Base-by-base conservation (phyloP, 78 protist species). In the Protostelium mycophagum region DNA sequence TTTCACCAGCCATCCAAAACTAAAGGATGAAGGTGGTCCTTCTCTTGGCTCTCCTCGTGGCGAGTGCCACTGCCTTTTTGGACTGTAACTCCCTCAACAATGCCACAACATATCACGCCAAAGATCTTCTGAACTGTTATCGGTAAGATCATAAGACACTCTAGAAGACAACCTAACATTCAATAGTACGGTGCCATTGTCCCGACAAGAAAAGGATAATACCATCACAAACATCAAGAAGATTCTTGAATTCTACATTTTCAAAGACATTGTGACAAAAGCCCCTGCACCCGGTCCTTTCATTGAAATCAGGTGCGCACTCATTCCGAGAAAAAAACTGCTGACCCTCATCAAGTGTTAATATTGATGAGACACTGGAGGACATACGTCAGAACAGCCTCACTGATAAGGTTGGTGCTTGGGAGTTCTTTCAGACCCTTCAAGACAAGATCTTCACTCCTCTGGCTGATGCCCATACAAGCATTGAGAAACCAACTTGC, bases 381-480 rank as follows among this genome's bases (percentile, higher is more conserved):
- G 73, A 51, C 16, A 51, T 51, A 5, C 5, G 73, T 25, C 5
- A 51, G 16, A 25, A 5, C 31, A 51, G 31, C 73, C 31, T 16
- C 73, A 25, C 73, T 16, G 73, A 51, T 16, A 25, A 5, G 31
- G 16, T 51, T 16, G 73, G 73, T 51, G 73, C 73, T 51, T 51
- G 73, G 73, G 73, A 51, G 31, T 51, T 51, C 73, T 51, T 51
- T 16, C 73, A 51, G 73, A 51, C 16, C 73, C 5, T 51, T 51
- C 73, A 51, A 51, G 73, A 51, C 73, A 51, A 51, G 73, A 51
- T 51, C 73, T 51, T 51, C 73, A 51, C 73, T 51, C 73, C 73
- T 16, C 16, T 51, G 73, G 73, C 73, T 16, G 73, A 51, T 51
- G 73, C 73, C 73, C 73, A 51, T 16, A 51, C 73, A 51, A 25